These are phyloP conservation scores for Oryza australiensis DNA, from an alignment of 176 grass and related monocot genomes.

Conservation along the genomic window DNA sequence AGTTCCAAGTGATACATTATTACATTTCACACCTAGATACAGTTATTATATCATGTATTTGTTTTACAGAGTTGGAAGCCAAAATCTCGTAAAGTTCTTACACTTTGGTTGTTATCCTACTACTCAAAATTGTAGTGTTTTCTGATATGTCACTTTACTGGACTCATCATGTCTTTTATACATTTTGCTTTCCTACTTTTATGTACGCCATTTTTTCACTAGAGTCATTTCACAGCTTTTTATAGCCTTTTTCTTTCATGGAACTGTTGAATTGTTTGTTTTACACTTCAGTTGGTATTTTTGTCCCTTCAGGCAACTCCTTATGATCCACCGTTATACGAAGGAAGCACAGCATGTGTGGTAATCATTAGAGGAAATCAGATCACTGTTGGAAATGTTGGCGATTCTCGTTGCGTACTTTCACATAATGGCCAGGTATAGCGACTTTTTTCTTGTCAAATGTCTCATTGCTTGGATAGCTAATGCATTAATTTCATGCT, in stretches of 20 bases:
- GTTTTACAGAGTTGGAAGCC: slow-evolving; percentile 12
- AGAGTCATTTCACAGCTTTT: background rate
- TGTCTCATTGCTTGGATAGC: background rate
- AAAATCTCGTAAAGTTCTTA: slow-evolving; percentile 6
- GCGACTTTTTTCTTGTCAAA: slow-evolving; percentile 14
- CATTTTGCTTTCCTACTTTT: background rate
- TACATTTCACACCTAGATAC: background rate
- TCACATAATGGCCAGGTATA: slow-evolving; percentile 15
- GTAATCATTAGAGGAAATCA: slow-evolving; percentile 11
- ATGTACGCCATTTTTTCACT: background rate
- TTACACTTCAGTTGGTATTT: background rate
- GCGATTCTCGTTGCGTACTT: slow-evolving; percentile 30
- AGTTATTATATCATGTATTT: background rate
- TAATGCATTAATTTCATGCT: background rate
- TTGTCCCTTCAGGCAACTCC: too few relatives aligned
- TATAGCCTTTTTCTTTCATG: slow-evolving; percentile 1
- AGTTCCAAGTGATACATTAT: background rate
- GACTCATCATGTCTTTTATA: background rate
- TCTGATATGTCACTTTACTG: background rate
- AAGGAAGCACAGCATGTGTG: slow-evolving; percentile 32
- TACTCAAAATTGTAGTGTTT: background rate
- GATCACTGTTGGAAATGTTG: slow-evolving; percentile 36
- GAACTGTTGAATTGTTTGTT: background rate
- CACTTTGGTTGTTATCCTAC: slow-evolving; percentile 4
- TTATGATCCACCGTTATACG: too few relatives aligned